Base-by-base conservation (phyloP, 2,329 filamentous ascomycete genomes). In the Parastagonospora avenae region DNA sequence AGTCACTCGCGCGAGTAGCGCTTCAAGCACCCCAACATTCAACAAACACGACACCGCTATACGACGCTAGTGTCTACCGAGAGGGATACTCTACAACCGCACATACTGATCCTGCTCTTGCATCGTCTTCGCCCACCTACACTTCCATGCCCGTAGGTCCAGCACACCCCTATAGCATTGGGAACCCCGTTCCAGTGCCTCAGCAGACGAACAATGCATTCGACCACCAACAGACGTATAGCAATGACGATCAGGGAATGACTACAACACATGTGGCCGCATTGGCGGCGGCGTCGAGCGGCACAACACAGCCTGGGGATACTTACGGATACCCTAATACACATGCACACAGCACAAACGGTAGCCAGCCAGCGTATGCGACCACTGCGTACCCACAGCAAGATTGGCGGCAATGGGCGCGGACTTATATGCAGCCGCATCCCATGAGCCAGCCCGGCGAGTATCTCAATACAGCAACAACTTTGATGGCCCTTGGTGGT, bases 1-100 rank as follows among this genome's bases (percentile, higher is more conserved):
- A 77, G 30, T 76, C 76, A 11, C 69, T 76, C 4, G 75, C 75
- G 4, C 71, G 71, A 9, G 72, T 72, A 5, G 70, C 66, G 2
- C 50, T 72, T 36, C 69, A 71, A 39, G 50, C 60, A 12, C 68
- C 71, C 9, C 62, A 62, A 24, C 64, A 65, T 14, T 45, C 60
- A 10, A 50, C 57, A 3, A 39, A 56, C 2, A 42, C 59, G 32
- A 44, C 51, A 31, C 27, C 62, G 0, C 45, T 62, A 2, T 72
- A 72, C 16, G 60, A 62, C 9, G 65, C 67, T 24, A 51, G 52
- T 14, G 48, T 49, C 27, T 70, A 67, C 39, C 60, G 55, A 28
- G 58, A 64, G 11, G 61, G 65, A 33, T 72, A 70, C 44, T 37
- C 57, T 2, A 54, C 60, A 31, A 27, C 59, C 15, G 41, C 55